Evolutionary conservation across 768 basidiomycete genomes (phyloP), one percentile per base, ranked within the genome.

Genomic region (Tricholoma sp.): DNA sequence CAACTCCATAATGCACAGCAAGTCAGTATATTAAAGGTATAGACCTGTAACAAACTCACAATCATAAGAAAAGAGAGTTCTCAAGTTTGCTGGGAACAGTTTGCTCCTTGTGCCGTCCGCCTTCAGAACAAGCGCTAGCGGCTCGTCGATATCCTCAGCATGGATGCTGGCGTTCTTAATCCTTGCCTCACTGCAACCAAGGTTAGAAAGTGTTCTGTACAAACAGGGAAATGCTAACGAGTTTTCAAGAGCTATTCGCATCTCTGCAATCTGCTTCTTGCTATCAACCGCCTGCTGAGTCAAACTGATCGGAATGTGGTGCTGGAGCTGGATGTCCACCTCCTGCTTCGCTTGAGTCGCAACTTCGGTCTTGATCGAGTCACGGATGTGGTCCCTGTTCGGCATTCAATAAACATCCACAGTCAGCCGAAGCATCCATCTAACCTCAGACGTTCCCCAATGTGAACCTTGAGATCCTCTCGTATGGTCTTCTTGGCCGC

Each of bases 41-140:
- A 16, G 18, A 10, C 46, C 8, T 46, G 16, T 5, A 24, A 2
- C 11, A n/a, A 27, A 69, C 81, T 69, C 63, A 85, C 84, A 63
- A 51, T 81, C 75, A 64, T 85, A 87, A 5, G 71, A 69, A 49
- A 83, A 76, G 12, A 86, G 67, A 2, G 78, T 75, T 52, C 74
- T 68, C 32, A 86, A 61, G 60, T 83, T 78, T 0, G 70, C 66
- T 7, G 84, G 85, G 58, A 76, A 85, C 12, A 76, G 58, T 0
- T 67, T 61, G 67, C 83, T 82, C 57, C 62, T 69, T 53, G 67
- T 73, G 1, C 84, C 84, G 57, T 82, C 77, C 9, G 70, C 60
- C 56, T 74, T 82, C 59, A 82, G 59, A n/a, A 87, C 72, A 4
- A 69, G 64, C 6, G 71, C 68, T 37, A 87, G 70, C 1, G 69